Evolutionary conservation across 2,329 filamentous ascomycete species (phyloP).

Genomic region (Exophiala sideris): DNA sequence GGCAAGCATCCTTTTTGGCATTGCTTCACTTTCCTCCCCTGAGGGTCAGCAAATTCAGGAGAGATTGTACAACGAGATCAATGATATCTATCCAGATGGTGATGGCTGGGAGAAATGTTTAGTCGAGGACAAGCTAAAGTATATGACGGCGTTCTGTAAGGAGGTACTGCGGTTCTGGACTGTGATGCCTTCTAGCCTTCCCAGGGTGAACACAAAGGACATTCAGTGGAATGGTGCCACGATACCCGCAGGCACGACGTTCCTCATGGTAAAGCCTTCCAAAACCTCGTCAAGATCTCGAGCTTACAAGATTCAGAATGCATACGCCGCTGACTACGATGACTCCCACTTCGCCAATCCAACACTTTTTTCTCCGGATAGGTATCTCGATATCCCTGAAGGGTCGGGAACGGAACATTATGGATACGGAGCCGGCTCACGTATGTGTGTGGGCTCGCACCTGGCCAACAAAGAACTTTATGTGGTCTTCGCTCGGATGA

Average conservation of each 20-base stretch:
- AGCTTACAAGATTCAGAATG: constrained; percentile 49
- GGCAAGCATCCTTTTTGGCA: constrained; percentile 72
- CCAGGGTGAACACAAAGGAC: constrained; percentile 66
- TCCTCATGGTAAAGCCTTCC: constrained; percentile 61
- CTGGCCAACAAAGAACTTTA: constrained; percentile 28
- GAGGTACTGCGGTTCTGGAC: constrained; percentile 76
- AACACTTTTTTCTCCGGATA: constrained; percentile 62
- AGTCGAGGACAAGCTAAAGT: constrained; percentile 70
- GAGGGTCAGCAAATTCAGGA: constrained; percentile 67
- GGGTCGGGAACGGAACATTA: constrained; percentile 47
- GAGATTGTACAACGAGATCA: constrained; percentile 66
- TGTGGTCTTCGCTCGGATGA: constrained; percentile 25
- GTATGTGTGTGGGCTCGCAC: constrained; percentile 27
- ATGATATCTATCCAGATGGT: constrained; percentile 65
- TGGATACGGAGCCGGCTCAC: constrained; percentile 24
- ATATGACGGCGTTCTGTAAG: constrained; percentile 73
- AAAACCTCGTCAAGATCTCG: not conserved
- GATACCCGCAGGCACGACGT: constrained; percentile 72
- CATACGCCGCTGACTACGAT: constrained; percentile 72
- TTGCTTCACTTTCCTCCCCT: constrained; percentile 66
- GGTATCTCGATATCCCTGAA: constrained; percentile 58
- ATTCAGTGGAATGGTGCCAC: constrained; percentile 63
- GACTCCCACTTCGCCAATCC: constrained; percentile 63
- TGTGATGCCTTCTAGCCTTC: constrained; percentile 74
- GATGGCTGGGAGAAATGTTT: constrained; percentile 72